Base-by-base conservation (phyloP, 768 basidiomycete species). In the Tremella fuciformis region DNA sequence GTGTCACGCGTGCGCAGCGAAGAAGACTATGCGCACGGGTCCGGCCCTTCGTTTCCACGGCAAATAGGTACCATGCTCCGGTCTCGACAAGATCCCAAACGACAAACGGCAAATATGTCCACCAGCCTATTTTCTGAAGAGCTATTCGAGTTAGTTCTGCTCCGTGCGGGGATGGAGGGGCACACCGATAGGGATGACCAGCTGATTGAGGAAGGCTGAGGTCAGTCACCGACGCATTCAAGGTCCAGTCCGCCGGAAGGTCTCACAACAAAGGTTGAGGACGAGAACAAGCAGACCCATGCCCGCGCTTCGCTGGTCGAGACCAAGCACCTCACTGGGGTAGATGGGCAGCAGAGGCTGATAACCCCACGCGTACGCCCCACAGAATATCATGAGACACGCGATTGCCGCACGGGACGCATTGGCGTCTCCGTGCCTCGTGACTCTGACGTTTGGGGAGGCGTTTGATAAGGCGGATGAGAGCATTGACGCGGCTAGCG, bases 31-130 rank as follows among this genome's bases (percentile, higher is more conserved):
- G 64, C 63, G 77, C 67, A 54, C 78, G 56, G 1, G 77, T 76
- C 15, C 73, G 57, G 4, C 77, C 76, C 66, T 69, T 68, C 15
- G 74, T 75, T 50, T 77, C 76, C 15, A 77, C 70, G 11, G 71
- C 73, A 46, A 76, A 60, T 34, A 75, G 60, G 58, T 69, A 76
- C 75, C 75, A 77, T 25, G 67, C 54, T 25, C 51, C 52, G 8
- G 69, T 61, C 60, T 76, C 72, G 38, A 75, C 48, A 13, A 69
- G 22, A 42, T 74, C 74, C 72, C 73, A 75, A n/a, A 57, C 52
- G 37, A 69, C 50, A 54, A 60, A 69, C 15, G 68, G 68, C 26
- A 69, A 58, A 25, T 66, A 69, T 29, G 65, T 62, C 62, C 65
- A 64, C 59, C 59, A 60, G 44, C 63, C 59, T 21, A 64, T 60